A percentile compares a stretch with the other conserved stretches of the same genome.
Evolutionary conservation across 495 filamentous ascomycete genomes (phyloP).

Genomic region (Aspergillus funiculosus): DNA sequence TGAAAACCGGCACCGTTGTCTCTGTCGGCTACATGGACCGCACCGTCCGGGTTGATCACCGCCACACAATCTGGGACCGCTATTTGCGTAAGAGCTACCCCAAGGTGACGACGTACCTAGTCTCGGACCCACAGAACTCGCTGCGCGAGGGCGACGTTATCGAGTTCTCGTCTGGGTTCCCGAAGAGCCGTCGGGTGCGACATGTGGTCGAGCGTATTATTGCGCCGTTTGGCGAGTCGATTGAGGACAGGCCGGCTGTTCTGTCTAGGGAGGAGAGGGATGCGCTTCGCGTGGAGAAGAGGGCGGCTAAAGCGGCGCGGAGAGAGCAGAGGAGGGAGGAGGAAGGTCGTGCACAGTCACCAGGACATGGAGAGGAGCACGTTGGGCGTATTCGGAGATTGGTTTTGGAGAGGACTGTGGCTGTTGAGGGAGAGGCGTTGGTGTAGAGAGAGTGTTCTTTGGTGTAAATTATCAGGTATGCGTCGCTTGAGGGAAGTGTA

Average conservation of each 20-base stretch:
- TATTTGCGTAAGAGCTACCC: constrained; percentile 40
- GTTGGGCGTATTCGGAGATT: constrained; percentile 20
- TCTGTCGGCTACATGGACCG: constrained; percentile 44
- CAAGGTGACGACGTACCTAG: constrained; percentile 45
- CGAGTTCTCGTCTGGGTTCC: constrained; percentile 63
- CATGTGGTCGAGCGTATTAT: constrained; percentile 76
- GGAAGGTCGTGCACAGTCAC: neutral
- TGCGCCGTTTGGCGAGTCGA: constrained; percentile 60
- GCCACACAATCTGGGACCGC: constrained; percentile 33
- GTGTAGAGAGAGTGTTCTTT: neutral
- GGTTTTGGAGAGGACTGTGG: constrained; percentile 13
- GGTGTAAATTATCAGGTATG: neutral
- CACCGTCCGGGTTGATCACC: constrained; percentile 38
- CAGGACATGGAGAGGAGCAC: constrained; percentile 18
- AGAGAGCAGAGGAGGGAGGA: constrained; percentile 32
- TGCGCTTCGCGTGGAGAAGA: constrained; percentile 42
- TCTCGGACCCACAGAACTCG: constrained; percentile 71
- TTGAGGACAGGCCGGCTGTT: constrained; percentile 58
- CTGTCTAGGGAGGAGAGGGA: constrained; percentile 57
- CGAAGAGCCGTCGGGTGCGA: constrained; percentile 57
- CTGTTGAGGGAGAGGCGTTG: neutral
- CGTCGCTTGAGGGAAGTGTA: constrained; percentile 1
- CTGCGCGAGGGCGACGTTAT: constrained; percentile 72
- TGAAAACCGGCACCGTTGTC: constrained; percentile 41
- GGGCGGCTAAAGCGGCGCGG: constrained; percentile 45